Conservation (phyloP, 1,139 yeast species). For the Taiozyma sp. region DNA sequence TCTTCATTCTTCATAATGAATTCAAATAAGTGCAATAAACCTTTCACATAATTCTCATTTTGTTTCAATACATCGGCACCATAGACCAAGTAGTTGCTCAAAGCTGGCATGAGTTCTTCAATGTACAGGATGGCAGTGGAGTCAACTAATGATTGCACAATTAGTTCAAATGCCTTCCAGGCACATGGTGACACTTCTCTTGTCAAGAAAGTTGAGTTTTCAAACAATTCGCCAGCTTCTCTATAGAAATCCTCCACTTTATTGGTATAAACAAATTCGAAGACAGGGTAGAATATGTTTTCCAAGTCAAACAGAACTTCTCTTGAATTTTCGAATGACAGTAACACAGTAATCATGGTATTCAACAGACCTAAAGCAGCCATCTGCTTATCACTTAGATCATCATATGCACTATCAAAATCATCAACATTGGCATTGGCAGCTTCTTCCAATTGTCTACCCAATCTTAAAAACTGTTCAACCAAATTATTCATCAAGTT, state of each 20-base stretch:
- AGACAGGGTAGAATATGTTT: constrained; percentile 68
- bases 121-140: constrained; percentile 54
- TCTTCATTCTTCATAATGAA: constrained; percentile 27
- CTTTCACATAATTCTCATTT: constrained; percentile 29
- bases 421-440: constrained; percentile 47
- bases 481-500: constrained; percentile 78
- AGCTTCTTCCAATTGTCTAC: constrained; percentile 64
- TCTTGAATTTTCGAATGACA: constrained; percentile 79
- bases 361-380: constrained; percentile 86
- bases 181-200: constrained; percentile 67
- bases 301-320: constrained; percentile 68
- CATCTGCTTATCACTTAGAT: constrained; percentile 72
- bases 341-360: constrained; percentile 81
- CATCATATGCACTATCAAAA: constrained; percentile 40
- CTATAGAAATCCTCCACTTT: constrained; percentile 74
- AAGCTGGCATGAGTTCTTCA: constrained; percentile 72
- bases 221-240: constrained; percentile 81
- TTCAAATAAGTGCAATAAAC: constrained; percentile 34
- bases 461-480: constrained; percentile 74
- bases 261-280: constrained; percentile 59
- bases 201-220: constrained; percentile 75
- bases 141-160: constrained; percentile 48
- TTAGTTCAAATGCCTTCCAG: constrained; percentile 66
- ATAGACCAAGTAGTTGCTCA: constrained; percentile 74
- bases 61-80: constrained; percentile 40